Evolutionary conservation across 768 basidiomycete species (phyloP).

Genomic region (Trametes gibbosa): DNA sequence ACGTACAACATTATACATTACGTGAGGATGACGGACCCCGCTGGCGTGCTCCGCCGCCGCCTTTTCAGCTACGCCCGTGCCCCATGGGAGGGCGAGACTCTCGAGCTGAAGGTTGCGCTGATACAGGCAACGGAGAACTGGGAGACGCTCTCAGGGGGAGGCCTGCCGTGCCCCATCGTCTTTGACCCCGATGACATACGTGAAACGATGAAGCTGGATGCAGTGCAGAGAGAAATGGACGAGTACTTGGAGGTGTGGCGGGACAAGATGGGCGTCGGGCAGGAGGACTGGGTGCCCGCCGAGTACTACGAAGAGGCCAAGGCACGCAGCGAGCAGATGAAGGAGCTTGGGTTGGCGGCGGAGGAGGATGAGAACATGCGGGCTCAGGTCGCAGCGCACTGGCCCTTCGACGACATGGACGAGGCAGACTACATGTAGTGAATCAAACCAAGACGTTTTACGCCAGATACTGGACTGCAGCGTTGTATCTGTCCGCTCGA

Average conservation of each 20-base stretch:
- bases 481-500: no score
- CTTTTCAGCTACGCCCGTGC: conserved; percentile 44
- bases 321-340: conserved; percentile 33
- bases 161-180: conserved; percentile 25
- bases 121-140: conserved; percentile 32
- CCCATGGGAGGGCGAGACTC: conserved; percentile 52
- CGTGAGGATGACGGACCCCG: conserved; percentile 37
- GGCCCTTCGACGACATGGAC: conserved; percentile 38
- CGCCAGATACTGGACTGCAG: conserved; percentile 26
- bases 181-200: conserved; percentile 39
- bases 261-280: conserved; percentile 33
- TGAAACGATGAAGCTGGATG: conserved; percentile 39
- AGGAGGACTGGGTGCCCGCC: conserved; percentile 44
- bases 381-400: conserved; percentile 38
- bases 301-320: conserved; percentile 41
- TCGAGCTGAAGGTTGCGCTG: conserved; percentile 44
- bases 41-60: conserved; percentile 35
- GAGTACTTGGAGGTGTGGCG: conserved; percentile 28
- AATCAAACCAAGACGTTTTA: neutral
- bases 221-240: conserved; percentile 31
- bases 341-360: conserved; percentile 25
- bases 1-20: conserved; percentile 45
- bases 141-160: conserved; percentile 23
- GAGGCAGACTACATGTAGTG: conserved; percentile 5
- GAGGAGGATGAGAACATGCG: conserved; percentile 38